phyloP scores from a whole-genome alignment of 352 stramenopile species.

The Pythium brassicae region DNA sequence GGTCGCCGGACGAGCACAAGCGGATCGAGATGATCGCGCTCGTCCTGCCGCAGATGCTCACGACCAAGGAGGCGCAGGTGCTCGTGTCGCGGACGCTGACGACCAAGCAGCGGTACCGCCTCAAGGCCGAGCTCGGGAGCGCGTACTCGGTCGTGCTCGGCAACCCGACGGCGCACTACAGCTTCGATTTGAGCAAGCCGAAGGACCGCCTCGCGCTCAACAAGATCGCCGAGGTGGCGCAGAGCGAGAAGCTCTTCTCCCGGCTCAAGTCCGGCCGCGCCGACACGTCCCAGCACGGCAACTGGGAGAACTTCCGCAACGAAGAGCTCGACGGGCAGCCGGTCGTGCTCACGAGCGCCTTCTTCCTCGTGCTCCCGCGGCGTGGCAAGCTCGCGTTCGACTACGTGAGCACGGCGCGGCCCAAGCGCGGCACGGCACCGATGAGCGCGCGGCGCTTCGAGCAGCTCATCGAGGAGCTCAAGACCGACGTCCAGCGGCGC shows the following conservation, averaged over 20 bases:
- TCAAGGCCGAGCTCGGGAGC: constrained; percentile 81
- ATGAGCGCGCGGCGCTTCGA: constrained; percentile 68
- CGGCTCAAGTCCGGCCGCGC: constrained; percentile 39
- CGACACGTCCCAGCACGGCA: constrained; percentile 86
- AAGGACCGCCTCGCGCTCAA: constrained; percentile 70
- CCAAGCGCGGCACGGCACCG: constrained; percentile 49
- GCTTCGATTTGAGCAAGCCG: constrained; percentile 66
- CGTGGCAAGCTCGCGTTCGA: constrained; percentile 85
- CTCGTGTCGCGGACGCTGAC: constrained; percentile 63
- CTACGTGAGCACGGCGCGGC: constrained; percentile 83
- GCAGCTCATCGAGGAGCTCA: constrained; percentile 67
- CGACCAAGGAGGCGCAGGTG: constrained; percentile 65
- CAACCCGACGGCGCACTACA: constrained; percentile 81
- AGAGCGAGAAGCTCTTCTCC: constrained; percentile 80
- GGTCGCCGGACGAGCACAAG: constrained; percentile 29
- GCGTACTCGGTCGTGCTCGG: constrained; percentile 81
- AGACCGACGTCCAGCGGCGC: constrained; percentile 17
- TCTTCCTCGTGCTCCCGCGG: constrained; percentile 70
- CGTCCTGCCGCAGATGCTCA: constrained; percentile 84
- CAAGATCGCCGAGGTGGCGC: constrained; percentile 82
- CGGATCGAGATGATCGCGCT: constrained; percentile 69
- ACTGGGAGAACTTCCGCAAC: constrained; percentile 92
- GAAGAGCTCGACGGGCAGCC: constrained; percentile 74
- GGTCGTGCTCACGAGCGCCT: constrained; percentile 68
- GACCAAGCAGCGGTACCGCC: constrained; percentile 59